A percentile compares a stretch with the other conserved stretches of the same genome.
Evolutionary conservation across 371 early-diverging fungal species (phyloP).

Genomic region (Mucor sp.): DNA sequence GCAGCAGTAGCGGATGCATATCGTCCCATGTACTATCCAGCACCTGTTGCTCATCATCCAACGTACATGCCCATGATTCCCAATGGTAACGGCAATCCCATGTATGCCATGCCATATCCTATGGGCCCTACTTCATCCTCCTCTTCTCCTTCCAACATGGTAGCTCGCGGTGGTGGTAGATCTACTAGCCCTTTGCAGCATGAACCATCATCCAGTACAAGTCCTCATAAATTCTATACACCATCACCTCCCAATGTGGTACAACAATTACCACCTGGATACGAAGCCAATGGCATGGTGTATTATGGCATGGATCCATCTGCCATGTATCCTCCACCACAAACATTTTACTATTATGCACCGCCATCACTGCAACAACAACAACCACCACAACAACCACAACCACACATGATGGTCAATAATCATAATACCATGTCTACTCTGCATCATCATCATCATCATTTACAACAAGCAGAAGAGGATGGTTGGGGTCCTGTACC

Average conservation of each 20-base stretch:
- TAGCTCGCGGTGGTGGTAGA: not conserved
- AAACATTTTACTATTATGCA: slow-evolving; percentile 27
- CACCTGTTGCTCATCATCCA: slow-evolving; percentile 7
- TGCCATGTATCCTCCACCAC: slow-evolving; percentile 30
- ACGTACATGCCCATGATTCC: slow-evolving; percentile 26
- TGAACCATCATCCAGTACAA: not conserved
- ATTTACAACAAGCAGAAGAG: not conserved
- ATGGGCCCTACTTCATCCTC: slow-evolving; percentile 11
- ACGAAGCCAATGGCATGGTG: slow-evolving; percentile 46
- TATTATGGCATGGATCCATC: slow-evolving; percentile 37
- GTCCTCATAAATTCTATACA: slow-evolving; percentile 1
- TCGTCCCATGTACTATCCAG: slow-evolving; percentile 15
- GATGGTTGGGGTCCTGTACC: slow-evolving; percentile 15
- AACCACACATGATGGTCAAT: not conserved
- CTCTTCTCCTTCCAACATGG: not conserved
- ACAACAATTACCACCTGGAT: slow-evolving; percentile 22
- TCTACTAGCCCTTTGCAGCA: not conserved
- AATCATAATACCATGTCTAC: no score
- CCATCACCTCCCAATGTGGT: slow-evolving; percentile 11
- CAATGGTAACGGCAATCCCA: slow-evolving; percentile 20
- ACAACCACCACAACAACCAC: no score
- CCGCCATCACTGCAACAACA: not conserved
- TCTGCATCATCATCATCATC: not conserved
- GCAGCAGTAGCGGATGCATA: not conserved
- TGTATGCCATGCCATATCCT: slow-evolving; percentile 28